These are phyloP conservation scores for Ogataea degrootiae DNA, from an alignment of 805 yeast genomes.

Conservation along the genomic window DNA sequence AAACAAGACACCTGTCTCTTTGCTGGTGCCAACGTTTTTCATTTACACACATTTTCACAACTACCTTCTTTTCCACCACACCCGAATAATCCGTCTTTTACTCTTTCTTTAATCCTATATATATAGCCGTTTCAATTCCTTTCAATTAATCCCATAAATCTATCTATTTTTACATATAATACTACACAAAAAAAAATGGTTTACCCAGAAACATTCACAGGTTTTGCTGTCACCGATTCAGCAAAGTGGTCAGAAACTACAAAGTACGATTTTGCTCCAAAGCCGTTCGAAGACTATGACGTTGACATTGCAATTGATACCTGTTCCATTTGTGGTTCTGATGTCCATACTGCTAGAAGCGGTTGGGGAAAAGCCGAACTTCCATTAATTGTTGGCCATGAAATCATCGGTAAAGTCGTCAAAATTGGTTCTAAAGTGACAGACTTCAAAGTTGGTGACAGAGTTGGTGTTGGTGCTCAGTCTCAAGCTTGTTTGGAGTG, in stretches of 20 bases:
- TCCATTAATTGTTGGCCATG: slow-evolving; percentile 53
- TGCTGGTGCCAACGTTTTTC: too few species aligned
- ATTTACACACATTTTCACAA: too few species aligned
- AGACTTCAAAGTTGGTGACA: slow-evolving; percentile 56
- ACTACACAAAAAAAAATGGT: slow-evolving; percentile 14
- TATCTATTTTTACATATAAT: too few species aligned
- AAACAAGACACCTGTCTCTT: too few species aligned
- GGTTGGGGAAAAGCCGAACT: slow-evolving; percentile 42
- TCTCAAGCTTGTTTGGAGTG: slow-evolving; percentile 58
- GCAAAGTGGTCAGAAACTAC: slow-evolving; percentile 31
- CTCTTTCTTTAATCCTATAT: too few species aligned
- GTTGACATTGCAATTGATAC: slow-evolving; percentile 40
- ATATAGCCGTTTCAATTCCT: too few species aligned
- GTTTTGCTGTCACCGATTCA: slow-evolving; percentile 34
- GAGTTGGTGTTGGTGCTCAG: slow-evolving; percentile 81
- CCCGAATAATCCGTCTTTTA: too few species aligned
- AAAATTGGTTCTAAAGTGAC: slow-evolving; percentile 55
- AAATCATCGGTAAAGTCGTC: slow-evolving; percentile 56
- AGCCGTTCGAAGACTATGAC: slow-evolving; percentile 36
- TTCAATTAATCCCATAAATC: too few species aligned
- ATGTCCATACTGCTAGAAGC: slow-evolving; percentile 44
- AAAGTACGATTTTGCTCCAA: slow-evolving; percentile 30
- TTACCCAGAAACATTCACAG: slow-evolving; percentile 35
- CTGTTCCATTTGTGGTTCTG: slow-evolving; percentile 59
- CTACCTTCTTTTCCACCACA: too few species aligned